Evolutionary conservation across 2,329 filamentous ascomycete species (phyloP).

Genomic region (Thielaviopsis populi): DNA sequence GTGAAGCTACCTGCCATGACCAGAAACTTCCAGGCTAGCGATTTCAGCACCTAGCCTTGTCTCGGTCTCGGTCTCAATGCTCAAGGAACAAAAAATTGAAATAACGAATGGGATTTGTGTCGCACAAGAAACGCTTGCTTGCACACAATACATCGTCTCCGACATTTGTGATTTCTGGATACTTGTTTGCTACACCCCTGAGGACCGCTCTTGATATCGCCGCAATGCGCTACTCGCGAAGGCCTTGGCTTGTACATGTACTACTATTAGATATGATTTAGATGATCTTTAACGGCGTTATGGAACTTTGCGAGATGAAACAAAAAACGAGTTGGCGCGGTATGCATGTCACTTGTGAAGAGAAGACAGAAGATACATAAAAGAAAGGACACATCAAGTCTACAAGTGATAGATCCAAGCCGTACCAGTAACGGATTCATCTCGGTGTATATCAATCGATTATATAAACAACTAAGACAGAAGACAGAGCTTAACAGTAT

Average conservation of each 20-base stretch:
- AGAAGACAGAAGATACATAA: background rate
- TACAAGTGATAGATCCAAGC: no score
- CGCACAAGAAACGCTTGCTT: background rate
- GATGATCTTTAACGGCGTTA: constrained; percentile 6
- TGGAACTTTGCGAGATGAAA: background rate
- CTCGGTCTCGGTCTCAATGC: no score
- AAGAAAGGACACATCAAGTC: background rate
- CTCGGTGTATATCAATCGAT: constrained; percentile 4
- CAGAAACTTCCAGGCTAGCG: constrained; percentile 85
- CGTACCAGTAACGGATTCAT: background rate
- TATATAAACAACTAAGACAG: background rate
- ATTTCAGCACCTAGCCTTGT: constrained; percentile 45
- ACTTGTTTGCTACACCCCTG: background rate
- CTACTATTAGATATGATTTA: constrained; percentile 15
- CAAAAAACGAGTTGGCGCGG: background rate
- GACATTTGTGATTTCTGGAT: background rate
- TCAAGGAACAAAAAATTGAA: background rate
- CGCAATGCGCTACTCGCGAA: background rate
- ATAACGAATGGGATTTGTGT: background rate
- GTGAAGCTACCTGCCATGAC: constrained; percentile 88
- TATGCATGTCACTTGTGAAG: background rate
- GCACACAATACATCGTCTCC: background rate
- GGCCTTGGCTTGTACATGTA: constrained; percentile 12
- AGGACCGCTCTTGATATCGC: background rate
- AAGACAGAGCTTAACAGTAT: background rate